These are phyloP conservation scores for Nemania sp. DNA, from an alignment of 2,329 filamentous ascomycete genomes.

Conservation along the genomic window DNA sequence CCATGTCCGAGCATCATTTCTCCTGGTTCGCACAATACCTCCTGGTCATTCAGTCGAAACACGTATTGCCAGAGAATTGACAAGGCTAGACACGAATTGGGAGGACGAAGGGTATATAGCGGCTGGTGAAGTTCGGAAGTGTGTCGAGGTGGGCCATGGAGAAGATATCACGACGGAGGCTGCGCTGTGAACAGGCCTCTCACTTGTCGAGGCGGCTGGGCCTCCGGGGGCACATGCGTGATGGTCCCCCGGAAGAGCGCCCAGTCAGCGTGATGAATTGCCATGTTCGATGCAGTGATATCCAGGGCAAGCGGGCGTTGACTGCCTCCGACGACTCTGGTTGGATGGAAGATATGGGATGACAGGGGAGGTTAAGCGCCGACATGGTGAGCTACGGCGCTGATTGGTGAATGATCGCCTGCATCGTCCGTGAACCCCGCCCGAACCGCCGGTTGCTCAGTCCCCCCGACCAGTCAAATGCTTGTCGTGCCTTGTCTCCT, in stretches of 20 bases:
- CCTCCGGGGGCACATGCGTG: conserved; percentile 46
- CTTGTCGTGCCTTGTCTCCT: not conserved
- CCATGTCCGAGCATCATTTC: conserved; percentile 34
- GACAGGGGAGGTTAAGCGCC: conserved; percentile 41
- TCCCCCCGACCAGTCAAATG: conserved; percentile 14
- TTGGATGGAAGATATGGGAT: conserved; percentile 37
- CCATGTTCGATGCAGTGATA: conserved; percentile 33
- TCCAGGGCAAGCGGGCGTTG: conserved; percentile 29
- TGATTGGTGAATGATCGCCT: conserved; percentile 36
- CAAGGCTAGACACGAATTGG: conserved; percentile 49
- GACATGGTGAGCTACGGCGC: conserved; percentile 28
- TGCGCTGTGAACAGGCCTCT: conserved; percentile 47
- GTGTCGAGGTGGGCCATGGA: conserved; percentile 34
- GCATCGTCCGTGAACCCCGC: conserved; percentile 36
- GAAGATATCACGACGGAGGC: conserved; percentile 45
- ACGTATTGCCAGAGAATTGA: conserved; percentile 53
- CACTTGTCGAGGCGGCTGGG: conserved; percentile 45
- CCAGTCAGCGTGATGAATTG: conserved; percentile 41
- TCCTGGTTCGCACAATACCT: conserved; percentile 41
- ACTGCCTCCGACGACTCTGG: conserved; percentile 35
- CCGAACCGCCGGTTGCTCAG: conserved; percentile 18
- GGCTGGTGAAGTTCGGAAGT: conserved; percentile 50
- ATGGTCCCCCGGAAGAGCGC: conserved; percentile 45
- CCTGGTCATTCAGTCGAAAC: conserved; percentile 56
- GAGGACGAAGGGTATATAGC: conserved; percentile 60